phyloP scores from a whole-genome alignment of 1,284 basidiomycete species.

The Thelephora terrestris region DNA sequence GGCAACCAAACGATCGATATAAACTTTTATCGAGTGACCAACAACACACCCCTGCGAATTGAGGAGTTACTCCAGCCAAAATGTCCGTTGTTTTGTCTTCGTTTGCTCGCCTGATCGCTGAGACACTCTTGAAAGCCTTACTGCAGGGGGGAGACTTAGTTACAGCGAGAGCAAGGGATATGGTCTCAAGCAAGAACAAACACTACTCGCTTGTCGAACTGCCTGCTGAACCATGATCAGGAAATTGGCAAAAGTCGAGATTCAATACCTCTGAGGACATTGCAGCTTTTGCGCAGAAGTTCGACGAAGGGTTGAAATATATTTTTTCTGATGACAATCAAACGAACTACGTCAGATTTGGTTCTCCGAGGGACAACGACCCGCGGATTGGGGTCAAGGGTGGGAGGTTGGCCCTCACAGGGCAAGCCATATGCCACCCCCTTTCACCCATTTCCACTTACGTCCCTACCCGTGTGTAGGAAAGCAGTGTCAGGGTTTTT shows the following conservation, averaged over 20 bases:
- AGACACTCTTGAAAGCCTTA: slow-evolving; percentile 18
- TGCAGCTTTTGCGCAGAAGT: slow-evolving; percentile 32
- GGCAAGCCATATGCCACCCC: slow-evolving; percentile 20
- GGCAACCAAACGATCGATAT: slow-evolving; percentile 11
- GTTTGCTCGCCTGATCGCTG: too few species aligned
- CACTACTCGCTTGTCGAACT: slow-evolving; percentile 9
- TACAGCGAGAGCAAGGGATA: slow-evolving; percentile 27
- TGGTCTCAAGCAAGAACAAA: slow-evolving; percentile 24
- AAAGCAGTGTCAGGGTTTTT: too few species aligned
- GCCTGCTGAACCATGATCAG: slow-evolving; percentile 18
- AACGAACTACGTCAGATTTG: slow-evolving; percentile 40
- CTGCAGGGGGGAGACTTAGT: slow-evolving; percentile 33
- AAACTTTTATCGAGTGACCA: slow-evolving; percentile 7
- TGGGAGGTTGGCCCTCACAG: slow-evolving; percentile 35
- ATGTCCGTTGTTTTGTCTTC: background rate
- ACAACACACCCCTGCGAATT: slow-evolving; percentile 4
- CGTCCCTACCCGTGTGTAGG: too few species aligned
- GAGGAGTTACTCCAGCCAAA: slow-evolving; percentile 6
- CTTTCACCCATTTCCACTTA: slow-evolving; percentile 18
- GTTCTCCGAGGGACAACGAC: slow-evolving; percentile 36
- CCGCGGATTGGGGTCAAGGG: slow-evolving; percentile 30
- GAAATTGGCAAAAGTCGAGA: slow-evolving; percentile 22
- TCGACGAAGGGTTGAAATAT: slow-evolving; percentile 43
- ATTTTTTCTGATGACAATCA: slow-evolving; percentile 30
- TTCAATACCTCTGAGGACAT: slow-evolving; percentile 27